phyloP scores from a whole-genome alignment of 1,139 yeast species.

The Saccharomyces hybrid region DNA sequence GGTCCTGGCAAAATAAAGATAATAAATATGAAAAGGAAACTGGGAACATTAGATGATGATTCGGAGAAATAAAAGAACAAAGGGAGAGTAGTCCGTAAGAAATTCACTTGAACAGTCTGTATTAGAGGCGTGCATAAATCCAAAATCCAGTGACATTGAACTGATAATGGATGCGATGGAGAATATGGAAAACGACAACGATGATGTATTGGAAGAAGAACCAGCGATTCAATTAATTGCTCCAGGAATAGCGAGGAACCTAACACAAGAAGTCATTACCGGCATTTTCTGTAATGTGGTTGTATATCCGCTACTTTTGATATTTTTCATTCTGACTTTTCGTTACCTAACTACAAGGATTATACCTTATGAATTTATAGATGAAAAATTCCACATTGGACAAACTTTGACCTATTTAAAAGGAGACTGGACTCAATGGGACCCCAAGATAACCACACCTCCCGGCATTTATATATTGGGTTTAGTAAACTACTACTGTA shows the following conservation, averaged over 20 bases:
- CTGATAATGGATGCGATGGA: not conserved
- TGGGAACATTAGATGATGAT: not conserved
- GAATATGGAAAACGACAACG: not conserved
- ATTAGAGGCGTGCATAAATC: not conserved
- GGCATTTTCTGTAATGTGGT: conserved; percentile 25
- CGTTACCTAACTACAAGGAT: conserved; percentile 19
- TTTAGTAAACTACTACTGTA: conserved; percentile 36
- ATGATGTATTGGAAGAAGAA: conserved; percentile 4
- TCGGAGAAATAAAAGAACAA: not conserved
- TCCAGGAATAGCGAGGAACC: conserved; percentile 24
- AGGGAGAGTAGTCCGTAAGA: too few relatives aligned
- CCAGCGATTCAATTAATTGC: conserved; percentile 16
- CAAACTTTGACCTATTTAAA: conserved; percentile 66
- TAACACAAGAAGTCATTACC: conserved; percentile 25
- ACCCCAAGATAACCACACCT: conserved; percentile 89
- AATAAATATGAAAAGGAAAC: not conserved
- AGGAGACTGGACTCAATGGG: conserved; percentile 64
- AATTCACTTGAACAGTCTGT: not conserved
- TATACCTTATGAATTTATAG: conserved; percentile 36
- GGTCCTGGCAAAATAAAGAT: not conserved
- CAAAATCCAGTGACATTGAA: not conserved
- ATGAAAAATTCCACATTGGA: conserved; percentile 78
- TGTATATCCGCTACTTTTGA: conserved; percentile 20
- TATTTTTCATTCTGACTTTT: conserved; percentile 21
- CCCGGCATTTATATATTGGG: conserved; percentile 83